Evolutionary conservation across 345 rosid genomes (phyloP).

Genomic region (Trapa bicornis): DNA sequence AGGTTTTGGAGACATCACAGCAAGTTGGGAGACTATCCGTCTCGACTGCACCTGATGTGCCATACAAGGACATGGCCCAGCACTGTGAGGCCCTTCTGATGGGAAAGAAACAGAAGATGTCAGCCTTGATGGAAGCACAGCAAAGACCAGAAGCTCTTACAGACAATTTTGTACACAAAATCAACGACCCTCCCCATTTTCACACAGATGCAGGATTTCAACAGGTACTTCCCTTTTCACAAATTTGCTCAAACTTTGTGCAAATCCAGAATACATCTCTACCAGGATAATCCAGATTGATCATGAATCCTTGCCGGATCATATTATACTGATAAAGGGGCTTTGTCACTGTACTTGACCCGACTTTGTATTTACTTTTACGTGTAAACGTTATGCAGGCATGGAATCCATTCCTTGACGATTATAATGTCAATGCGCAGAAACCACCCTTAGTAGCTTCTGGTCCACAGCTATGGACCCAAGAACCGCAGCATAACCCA

Average conservation of each 20-base stretch:
- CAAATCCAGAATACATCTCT: too few species aligned
- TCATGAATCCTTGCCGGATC: neutral
- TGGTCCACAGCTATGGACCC: constrained; percentile 22
- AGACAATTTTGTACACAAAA: constrained; percentile 16
- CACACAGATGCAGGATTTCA: constrained; percentile 14
- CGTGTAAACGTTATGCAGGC: constrained; percentile 27
- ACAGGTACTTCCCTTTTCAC: constrained; percentile 4
- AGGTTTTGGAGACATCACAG: constrained; percentile 66
- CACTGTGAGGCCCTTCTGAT: constrained; percentile 70
- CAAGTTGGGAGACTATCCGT: constrained; percentile 72
- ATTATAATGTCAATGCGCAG: constrained; percentile 14
- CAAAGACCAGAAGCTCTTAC: constrained; percentile 39
- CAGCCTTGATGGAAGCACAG: constrained; percentile 49
- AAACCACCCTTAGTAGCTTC: constrained; percentile 6
- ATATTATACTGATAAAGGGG: neutral
- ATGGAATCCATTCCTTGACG: constrained; percentile 37
- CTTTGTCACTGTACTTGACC: neutral
- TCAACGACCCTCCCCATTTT: constrained; percentile 15
- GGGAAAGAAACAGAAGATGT: constrained; percentile 82
- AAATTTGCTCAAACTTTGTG: neutral
- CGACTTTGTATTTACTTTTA: too few species aligned
- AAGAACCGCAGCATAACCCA: constrained; percentile 31
- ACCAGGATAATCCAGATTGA: neutral
- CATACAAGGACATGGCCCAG: constrained; percentile 75
- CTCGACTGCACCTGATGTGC: constrained; percentile 51